Conservation (phyloP, 1,139 yeast species). For the Geotrichum cucujoidarum region DNA sequence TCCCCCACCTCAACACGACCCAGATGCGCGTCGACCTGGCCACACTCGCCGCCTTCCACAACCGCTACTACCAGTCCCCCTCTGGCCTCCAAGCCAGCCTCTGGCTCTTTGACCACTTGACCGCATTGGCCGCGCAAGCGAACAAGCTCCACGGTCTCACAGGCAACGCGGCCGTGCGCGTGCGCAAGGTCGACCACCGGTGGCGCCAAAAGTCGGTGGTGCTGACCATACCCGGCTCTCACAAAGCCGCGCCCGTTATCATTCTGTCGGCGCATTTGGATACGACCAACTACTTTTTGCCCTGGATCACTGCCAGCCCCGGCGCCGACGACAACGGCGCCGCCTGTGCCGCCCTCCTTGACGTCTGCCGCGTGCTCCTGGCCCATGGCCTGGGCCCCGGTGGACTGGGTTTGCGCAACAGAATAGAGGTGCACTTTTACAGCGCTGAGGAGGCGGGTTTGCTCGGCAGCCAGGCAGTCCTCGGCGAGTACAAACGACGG, state of each 20-base stretch:
- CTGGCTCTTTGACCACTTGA: slow-evolving; percentile 58
- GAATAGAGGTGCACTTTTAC: slow-evolving; percentile 89
- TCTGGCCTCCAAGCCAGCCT: slow-evolving; percentile 66
- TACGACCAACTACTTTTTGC: slow-evolving; percentile 69
- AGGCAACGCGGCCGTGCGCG: slow-evolving; percentile 40
- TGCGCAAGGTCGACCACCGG: slow-evolving; percentile 12
- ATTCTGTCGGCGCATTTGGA: slow-evolving; percentile 91
- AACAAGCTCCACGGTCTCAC: slow-evolving; percentile 39
- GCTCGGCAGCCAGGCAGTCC: slow-evolving; percentile 79
- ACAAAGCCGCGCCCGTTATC: slow-evolving; percentile 42
- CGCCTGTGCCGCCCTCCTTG: slow-evolving; percentile 76
- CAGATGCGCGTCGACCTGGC: slow-evolving; percentile 11
- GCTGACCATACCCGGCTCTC: slow-evolving; percentile 42
- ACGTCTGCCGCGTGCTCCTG: slow-evolving; percentile 54
- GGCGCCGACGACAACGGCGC: slow-evolving; percentile 97
- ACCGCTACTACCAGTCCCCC: slow-evolving; percentile 59
- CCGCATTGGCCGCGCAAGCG: slow-evolving; percentile 41
- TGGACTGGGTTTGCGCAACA: slow-evolving; percentile 57
- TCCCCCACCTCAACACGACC: slow-evolving; percentile 3
- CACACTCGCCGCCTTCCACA: slow-evolving; percentile 3
- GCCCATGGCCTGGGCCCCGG: slow-evolving; percentile 38
- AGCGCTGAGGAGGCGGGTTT: slow-evolving; percentile 94
- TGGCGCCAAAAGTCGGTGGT: slow-evolving; percentile 35
- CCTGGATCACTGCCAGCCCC: slow-evolving; percentile 70
- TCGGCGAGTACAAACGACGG: slow-evolving; percentile 38